These are phyloP conservation scores for Sporisorium exsertum DNA, from an alignment of 1,284 basidiomycete species.

Conservation along the genomic window DNA sequence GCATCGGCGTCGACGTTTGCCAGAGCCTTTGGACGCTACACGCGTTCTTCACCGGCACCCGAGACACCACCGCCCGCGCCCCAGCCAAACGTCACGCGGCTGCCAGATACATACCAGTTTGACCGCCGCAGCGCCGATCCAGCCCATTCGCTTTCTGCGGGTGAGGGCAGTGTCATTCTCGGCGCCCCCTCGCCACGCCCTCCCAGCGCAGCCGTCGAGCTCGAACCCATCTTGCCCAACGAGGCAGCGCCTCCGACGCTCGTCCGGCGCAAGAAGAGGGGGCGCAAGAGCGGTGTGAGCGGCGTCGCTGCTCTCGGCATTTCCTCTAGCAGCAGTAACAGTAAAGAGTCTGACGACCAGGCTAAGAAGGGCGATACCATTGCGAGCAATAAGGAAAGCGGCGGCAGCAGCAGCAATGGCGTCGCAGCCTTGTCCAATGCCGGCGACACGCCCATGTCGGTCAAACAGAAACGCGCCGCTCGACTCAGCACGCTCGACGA, in stretches of 20 bases:
- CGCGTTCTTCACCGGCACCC: conserved; percentile 35
- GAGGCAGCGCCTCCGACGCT: conserved; percentile 83
- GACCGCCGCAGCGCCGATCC: conserved; percentile 25
- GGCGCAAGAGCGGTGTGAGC: conserved; percentile 17
- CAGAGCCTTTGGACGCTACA: conserved; percentile 62
- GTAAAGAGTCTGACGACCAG: conserved; percentile 7
- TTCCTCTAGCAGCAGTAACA: conserved; percentile 21
- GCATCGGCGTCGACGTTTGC: conserved; percentile 54
- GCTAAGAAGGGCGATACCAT: background rate
- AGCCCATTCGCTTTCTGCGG: conserved; percentile 15
- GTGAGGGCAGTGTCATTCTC: conserved; percentile 40
- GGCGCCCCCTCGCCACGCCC: conserved; percentile 61
- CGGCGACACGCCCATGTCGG: conserved; percentile 9
- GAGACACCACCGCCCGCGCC: conserved; percentile 46
- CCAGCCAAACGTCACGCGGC: conserved; percentile 70
- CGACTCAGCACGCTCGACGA: conserved; percentile 51
- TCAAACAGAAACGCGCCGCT: conserved; percentile 24
- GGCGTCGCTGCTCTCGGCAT: conserved; percentile 57
- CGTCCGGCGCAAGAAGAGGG: conserved; percentile 38
- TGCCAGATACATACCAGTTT: conserved; percentile 55
- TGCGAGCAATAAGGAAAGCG: background rate
- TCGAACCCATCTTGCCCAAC: conserved; percentile 88
- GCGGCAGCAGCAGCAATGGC: background rate
- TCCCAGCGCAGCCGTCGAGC: conserved; percentile 78
- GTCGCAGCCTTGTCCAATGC: background rate